These are phyloP conservation scores for Trichophyton verrucosum DNA, from an alignment of 2,329 filamentous ascomycete genomes.

Conservation along the genomic window DNA sequence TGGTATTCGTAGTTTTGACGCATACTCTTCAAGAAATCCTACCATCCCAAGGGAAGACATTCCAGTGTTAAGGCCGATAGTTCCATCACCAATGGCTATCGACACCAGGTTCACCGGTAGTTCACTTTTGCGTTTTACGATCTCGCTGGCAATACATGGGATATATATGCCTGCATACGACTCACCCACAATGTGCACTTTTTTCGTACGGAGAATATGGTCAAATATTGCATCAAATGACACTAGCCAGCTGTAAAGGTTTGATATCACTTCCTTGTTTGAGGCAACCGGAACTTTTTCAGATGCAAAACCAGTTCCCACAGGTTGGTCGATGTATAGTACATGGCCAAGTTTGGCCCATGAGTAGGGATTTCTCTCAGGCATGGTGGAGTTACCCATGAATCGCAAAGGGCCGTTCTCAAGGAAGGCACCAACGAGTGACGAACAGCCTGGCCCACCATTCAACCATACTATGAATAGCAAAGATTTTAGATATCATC, in stretches of 20 bases:
- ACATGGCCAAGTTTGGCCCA: constrained; percentile 20
- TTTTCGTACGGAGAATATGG: constrained; percentile 20
- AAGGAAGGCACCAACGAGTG: constrained; percentile 16
- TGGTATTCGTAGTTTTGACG: constrained; percentile 18
- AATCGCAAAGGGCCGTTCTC: constrained; percentile 26
- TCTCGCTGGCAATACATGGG: constrained; percentile 25
- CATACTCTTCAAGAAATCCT: constrained; percentile 20
- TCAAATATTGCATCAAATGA: constrained; percentile 23
- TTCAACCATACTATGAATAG: constrained; percentile 14
- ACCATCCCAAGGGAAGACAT: constrained; percentile 23
- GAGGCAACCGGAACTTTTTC: constrained; percentile 18
- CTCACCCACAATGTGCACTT: constrained; percentile 27
- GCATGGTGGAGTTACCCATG: constrained; percentile 15
- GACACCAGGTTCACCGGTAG: constrained; percentile 24
- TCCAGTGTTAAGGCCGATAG: constrained; percentile 26
- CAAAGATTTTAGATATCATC: background rate
- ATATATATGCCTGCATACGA: constrained; percentile 29
- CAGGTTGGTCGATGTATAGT: constrained; percentile 28
- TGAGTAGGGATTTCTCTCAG: constrained; percentile 12
- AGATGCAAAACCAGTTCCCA: constrained; percentile 25
- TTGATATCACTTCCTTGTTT: constrained; percentile 20
- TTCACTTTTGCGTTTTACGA: constrained; percentile 19
- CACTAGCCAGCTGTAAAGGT: constrained; percentile 24
- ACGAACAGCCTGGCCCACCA: constrained; percentile 14
- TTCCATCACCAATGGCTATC: constrained; percentile 26